These are phyloP conservation scores for Schizophyllum amplum DNA, from an alignment of 1,284 basidiomycete species.

Conservation along the genomic window DNA sequence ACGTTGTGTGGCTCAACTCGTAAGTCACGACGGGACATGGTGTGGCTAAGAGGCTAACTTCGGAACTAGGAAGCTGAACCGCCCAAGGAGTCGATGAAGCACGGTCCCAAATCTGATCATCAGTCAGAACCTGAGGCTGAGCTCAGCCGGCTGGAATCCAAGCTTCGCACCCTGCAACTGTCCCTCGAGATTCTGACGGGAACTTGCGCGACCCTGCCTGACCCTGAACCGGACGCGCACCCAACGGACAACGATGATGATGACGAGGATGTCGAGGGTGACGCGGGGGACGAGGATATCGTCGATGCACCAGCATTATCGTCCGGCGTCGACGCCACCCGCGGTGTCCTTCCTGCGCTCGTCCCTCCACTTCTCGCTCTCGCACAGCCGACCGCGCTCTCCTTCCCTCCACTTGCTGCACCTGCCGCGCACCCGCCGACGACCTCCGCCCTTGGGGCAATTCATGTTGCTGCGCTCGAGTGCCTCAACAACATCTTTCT, in stretches of 20 bases:
- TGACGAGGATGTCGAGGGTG: slow-evolving; percentile 27
- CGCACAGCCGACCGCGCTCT: slow-evolving; percentile 65
- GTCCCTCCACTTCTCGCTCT: slow-evolving; percentile 59
- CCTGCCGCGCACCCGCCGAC: slow-evolving; percentile 77
- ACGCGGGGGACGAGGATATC: slow-evolving; percentile 17
- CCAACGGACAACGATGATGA: slow-evolving; percentile 20
- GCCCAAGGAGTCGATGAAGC: slow-evolving; percentile 45
- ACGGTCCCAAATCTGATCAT: slow-evolving; percentile 65
- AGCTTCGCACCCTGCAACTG: slow-evolving; percentile 67
- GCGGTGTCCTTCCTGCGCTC: slow-evolving; percentile 37
- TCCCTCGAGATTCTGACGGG: slow-evolving; percentile 83
- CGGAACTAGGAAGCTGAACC: slow-evolving; percentile 33
- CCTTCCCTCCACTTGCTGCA: slow-evolving; percentile 67
- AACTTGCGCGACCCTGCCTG: slow-evolving; percentile 81
- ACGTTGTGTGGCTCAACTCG: slow-evolving; percentile 48
- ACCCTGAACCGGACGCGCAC: slow-evolving; percentile 38
- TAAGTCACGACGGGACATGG: slow-evolving; percentile 20
- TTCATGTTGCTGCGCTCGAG: slow-evolving; percentile 82
- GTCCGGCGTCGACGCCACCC: slow-evolving; percentile 12
- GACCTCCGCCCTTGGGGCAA: slow-evolving; percentile 71
- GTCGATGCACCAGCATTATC: slow-evolving; percentile 15
- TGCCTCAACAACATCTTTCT: slow-evolving; percentile 89
- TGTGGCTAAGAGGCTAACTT: background rate
- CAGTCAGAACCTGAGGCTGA: slow-evolving; percentile 58
- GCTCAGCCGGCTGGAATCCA: slow-evolving; percentile 69